These are phyloP conservation scores for Boletus vinaceobasis DNA, from an alignment of 768 basidiomycete species.

Conservation along the genomic window DNA sequence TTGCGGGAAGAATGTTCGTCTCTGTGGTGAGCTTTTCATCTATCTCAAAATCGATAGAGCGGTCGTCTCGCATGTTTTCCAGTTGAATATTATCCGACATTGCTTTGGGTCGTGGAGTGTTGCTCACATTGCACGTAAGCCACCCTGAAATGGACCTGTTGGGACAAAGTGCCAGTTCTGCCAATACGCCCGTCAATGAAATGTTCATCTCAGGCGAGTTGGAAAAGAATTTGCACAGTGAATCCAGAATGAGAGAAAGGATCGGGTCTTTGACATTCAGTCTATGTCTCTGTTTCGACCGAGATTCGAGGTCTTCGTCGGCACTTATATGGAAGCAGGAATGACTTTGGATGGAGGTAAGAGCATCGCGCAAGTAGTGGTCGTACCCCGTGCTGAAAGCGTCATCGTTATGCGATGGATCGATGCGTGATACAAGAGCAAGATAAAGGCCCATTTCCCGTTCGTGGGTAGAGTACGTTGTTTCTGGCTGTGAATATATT, in stretches of 20 bases:
- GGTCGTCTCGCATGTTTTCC: slow-evolving; percentile 68
- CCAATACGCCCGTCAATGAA: slow-evolving; percentile 78
- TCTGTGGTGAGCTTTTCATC: slow-evolving; percentile 61
- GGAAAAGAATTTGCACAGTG: slow-evolving; percentile 74
- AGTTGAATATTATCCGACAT: slow-evolving; percentile 6
- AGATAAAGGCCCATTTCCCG: slow-evolving; percentile 82
- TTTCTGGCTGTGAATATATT: slow-evolving; percentile 60
- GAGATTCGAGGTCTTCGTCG: slow-evolving; percentile 38
- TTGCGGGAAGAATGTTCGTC: slow-evolving; percentile 57
- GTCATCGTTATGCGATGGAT: slow-evolving; percentile 64
- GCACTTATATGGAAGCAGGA: slow-evolving; percentile 49
- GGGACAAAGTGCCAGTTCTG: slow-evolving; percentile 80
- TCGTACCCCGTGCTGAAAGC: slow-evolving; percentile 84
- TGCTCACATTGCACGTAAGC: slow-evolving; percentile 65
- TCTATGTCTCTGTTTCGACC: slow-evolving; percentile 59
- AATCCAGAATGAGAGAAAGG: slow-evolving; percentile 65
- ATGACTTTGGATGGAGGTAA: slow-evolving; percentile 64
- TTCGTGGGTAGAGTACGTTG: slow-evolving; percentile 76
- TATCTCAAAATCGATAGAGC: slow-evolving; percentile 75
- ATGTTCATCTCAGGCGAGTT: slow-evolving; percentile 88
- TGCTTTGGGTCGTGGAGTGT: slow-evolving; percentile 26
- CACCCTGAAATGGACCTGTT: slow-evolving; percentile 85
- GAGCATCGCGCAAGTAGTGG: slow-evolving; percentile 76
- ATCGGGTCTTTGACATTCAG: slow-evolving; percentile 77
- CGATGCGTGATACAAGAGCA: slow-evolving; percentile 71